These are phyloP conservation scores for Metschnikowia kunwiensis DNA, from an alignment of 805 yeast species.

Conservation along the genomic window DNA sequence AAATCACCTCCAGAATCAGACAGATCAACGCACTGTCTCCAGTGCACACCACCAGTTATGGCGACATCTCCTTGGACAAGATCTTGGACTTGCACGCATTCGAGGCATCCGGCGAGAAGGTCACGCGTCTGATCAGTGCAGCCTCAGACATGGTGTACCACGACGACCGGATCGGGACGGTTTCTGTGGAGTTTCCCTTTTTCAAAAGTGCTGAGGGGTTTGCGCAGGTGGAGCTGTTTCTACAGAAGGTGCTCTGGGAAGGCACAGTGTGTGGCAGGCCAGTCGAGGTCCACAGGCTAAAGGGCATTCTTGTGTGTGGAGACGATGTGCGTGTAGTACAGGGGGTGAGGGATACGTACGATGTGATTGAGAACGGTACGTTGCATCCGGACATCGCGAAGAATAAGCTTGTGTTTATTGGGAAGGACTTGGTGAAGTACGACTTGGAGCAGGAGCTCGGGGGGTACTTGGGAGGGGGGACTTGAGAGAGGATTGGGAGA, in stretches of 20 bases:
- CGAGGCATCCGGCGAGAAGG: constrained; percentile 35
- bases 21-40: constrained; percentile 70
- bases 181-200: constrained; percentile 43
- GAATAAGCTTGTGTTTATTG: constrained; percentile 72
- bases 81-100: constrained; percentile 81
- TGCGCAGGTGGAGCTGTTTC: constrained; percentile 51
- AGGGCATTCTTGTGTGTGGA: constrained; percentile 59
- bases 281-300: constrained; percentile 76
- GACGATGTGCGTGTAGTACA: constrained; percentile 63
- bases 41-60: constrained; percentile 62
- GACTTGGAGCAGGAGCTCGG: constrained; percentile 34
- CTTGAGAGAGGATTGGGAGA: no score
- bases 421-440: constrained; percentile 51
- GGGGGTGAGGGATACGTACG: constrained; percentile 92
- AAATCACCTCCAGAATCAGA: constrained; percentile 39
- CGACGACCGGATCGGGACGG: constrained; percentile 38
- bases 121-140: constrained; percentile 16
- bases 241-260: constrained; percentile 80
- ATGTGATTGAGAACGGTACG: constrained; percentile 51
- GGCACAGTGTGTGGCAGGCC: constrained; percentile 36
- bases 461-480: constrained; percentile 2
- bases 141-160: constrained; percentile 26
- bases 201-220: constrained; percentile 37
- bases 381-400: constrained; percentile 34
- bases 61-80: constrained; percentile 64